Base-by-base conservation (phyloP, 441 rosid genomes). In the Pelargonium australe region DNA sequence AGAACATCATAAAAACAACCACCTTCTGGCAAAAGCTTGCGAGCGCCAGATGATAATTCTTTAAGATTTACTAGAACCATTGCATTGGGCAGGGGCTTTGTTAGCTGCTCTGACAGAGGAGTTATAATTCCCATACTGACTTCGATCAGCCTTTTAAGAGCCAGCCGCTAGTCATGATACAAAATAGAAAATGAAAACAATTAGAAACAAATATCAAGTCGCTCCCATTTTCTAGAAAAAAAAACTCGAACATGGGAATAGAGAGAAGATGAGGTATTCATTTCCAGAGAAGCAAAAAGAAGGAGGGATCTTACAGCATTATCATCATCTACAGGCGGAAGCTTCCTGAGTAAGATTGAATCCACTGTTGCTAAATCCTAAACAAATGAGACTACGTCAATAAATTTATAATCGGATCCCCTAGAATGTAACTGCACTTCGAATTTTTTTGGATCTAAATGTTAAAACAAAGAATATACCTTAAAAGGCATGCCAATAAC, bases 21-120 rank as follows among this genome's bases (percentile, higher is more conserved):
- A 93, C 98, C 98, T 87, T 87, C 91, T 57, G 97, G 96, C 83
- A 93, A 78, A 81, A 93, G 97, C 84, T 88, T 93, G 87, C 83
- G 77, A 79, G 89, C 98, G 49, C 96, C 91, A 31, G 89, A 81
- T 70, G 92, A 77, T 72, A 91, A 73, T 77, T 93, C 98, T 80
- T 89, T 91, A 43, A 91, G 95, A 80, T 86, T 91, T 72, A 91
- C 96, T 68, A 93, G 89, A 81, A 79, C 93, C 86, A 93, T 83
- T 67, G 98, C 97, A 73, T 91, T 82, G 60, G 97, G 95, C 72
- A 94, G 79, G 19, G 98, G 97, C 79, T 91, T 94, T 41, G 90
- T 94, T 61, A 94, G 87, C 79, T 94, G 98, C 81, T 94, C 98
- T 11, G 97, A 84, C 75, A 94, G 79, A 75, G 98, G 98, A 64